Evolutionary conservation across 768 basidiomycete genomes (phyloP), one percentile per base, ranked within the genome.

Genomic region (Tephrocybe sp.): DNA sequence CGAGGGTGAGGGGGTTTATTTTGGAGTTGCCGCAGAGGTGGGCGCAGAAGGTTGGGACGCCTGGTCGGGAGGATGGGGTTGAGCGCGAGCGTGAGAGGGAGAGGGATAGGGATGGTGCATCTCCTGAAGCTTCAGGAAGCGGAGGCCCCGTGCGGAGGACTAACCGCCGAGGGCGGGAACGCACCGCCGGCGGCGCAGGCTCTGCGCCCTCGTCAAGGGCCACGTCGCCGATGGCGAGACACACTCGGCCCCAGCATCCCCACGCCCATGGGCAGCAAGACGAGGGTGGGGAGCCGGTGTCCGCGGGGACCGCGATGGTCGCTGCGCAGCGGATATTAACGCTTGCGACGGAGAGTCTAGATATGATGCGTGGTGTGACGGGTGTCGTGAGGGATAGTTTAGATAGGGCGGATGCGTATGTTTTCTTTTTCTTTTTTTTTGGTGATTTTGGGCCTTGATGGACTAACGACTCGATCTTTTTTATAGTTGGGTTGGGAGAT

Each of bases 331-430:
- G 87, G 45, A 85, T 96, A 16, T 65, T 96, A 57, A 83, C 85
- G 7, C 80, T 96, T 8, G 92, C 93, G 11, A 88, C 87, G 12
- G 94, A 96, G 72, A 93, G 92, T 62, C 62, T 96, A 66, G 92
- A 96, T 62, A 95, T 94, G 91, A 84, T 96, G 76, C 76, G 85
- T 23, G 83, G 89, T 23, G 90, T 94, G 23, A 90, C 90, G n/a
- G 78, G 81, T 4, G 90, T 95, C 19, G 87, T 95, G 53, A 87
- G 84, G 60, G 93, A 94, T 54, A 89, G 85, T 55, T 72, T 95
- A 66, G 92, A 94, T 64, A 75, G 86, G 48, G 93, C 92, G 26
- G 93, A 95, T 64, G 80, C 87, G 82, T 92, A 66, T 39, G 85
- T 54, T 31, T 41, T 55, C 54, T 51, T 30, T 12, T 55, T 35